Percentiles rank a stretch among this genome's conserved stretches.
phyloP scores from a whole-genome alignment of 1,139 yeast genomes.

The Lodderomyces metapsilosis region DNA sequence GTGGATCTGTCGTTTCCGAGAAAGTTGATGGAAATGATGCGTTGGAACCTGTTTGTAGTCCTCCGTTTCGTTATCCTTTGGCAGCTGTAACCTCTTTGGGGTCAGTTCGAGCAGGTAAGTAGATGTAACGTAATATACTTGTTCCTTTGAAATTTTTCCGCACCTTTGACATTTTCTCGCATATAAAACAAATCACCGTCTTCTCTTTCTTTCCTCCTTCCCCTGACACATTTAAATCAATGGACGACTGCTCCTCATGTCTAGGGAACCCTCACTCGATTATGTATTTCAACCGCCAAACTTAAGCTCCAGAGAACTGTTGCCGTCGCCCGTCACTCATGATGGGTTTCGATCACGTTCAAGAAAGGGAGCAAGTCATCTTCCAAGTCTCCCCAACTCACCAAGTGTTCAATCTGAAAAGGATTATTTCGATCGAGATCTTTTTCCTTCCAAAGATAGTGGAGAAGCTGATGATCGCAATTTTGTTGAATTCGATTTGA shows the following conservation, averaged over 20 bases:
- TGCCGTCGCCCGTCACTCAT: neutral
- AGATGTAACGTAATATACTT: too few relatives aligned
- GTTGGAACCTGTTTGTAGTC: neutral
- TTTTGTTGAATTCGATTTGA: slow-evolving; percentile 12
- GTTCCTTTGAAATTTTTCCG: slow-evolving; percentile 14
- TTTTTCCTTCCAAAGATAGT: neutral
- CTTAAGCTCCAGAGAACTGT: slow-evolving; percentile 3
- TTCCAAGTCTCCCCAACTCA: slow-evolving; percentile 1
- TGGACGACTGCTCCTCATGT: neutral
- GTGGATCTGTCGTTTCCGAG: neutral
- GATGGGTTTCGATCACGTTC: slow-evolving; percentile 8
- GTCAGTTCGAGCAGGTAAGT: neutral
- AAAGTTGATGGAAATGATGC: neutral
- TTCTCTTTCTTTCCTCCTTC: too few relatives aligned
- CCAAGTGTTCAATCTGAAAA: neutral
- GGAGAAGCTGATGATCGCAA: slow-evolving; percentile 1
- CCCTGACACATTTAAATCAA: too few relatives aligned
- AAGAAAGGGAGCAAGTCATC: slow-evolving; percentile 16
- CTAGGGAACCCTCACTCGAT: neutral
- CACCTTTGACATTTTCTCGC: too few relatives aligned
- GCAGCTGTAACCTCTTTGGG: neutral
- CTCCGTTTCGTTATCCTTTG: neutral
- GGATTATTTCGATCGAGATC: neutral
- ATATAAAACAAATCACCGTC: too few relatives aligned
- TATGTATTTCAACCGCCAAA: neutral